Percentiles rank a stretch among this genome's conserved stretches.
These are phyloP conservation scores for Phaeosphaeria sp. DNA, from an alignment of 2,329 filamentous ascomycete species.

Conservation along the genomic window DNA sequence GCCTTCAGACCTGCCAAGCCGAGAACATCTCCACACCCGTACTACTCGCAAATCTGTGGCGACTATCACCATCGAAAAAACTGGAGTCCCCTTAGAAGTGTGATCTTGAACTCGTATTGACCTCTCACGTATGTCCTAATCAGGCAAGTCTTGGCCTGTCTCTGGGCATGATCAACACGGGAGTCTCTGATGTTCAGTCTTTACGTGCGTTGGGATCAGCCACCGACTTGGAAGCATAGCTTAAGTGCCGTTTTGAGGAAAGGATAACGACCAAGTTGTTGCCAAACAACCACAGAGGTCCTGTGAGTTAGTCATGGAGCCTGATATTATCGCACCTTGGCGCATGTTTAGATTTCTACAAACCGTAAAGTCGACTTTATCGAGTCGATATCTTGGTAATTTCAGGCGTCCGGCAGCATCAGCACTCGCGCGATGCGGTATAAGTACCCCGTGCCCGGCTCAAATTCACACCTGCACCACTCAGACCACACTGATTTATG, in stretches of 20 bases:
- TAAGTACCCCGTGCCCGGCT: not conserved
- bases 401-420: not conserved
- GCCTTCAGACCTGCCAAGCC: not conserved
- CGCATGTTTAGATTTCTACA: not conserved
- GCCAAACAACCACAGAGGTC: too few relatives aligned
- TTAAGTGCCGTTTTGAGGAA: too few relatives aligned
- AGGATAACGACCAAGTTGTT: too few relatives aligned
- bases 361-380: not conserved
- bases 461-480: not conserved
- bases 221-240: not conserved
- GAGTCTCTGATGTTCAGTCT: not conserved
- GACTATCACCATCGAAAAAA: not conserved
- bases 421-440: not conserved
- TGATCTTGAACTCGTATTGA: not conserved
- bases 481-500: not conserved
- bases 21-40: not conserved
- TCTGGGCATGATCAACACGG: not conserved
- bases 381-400: not conserved
- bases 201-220: not conserved
- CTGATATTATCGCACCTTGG: not conserved
- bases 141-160: not conserved
- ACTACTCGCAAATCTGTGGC: not conserved
- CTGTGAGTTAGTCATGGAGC: too few relatives aligned
- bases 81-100: too few relatives aligned
- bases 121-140: not conserved